Conservation (phyloP, 2,329 filamentous ascomycete species). For the Trichoderma breve region DNA sequence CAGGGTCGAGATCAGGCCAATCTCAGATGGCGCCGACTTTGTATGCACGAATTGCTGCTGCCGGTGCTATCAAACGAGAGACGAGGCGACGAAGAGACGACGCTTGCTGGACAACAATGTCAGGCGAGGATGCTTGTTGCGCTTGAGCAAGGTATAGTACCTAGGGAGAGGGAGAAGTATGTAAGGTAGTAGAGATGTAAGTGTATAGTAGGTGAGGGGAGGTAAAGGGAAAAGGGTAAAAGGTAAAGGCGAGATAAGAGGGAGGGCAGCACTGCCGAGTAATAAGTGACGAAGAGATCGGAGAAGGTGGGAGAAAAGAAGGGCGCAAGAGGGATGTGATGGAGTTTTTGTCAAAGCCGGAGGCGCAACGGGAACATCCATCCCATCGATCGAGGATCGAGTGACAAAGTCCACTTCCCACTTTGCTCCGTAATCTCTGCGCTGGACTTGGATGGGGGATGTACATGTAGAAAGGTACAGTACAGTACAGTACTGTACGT, state of each 20-base stretch:
- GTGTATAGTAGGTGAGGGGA: background rate
- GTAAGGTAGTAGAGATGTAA: background rate
- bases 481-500: background rate
- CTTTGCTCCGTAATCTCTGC: slow-evolving; percentile 8
- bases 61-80: background rate
- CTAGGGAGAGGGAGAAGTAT: background rate
- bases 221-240: background rate
- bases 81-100: background rate
- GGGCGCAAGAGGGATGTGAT: slow-evolving; percentile 28
- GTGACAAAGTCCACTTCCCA: slow-evolving; percentile 18
- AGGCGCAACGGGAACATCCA: slow-evolving; percentile 32
- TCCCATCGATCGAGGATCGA: slow-evolving; percentile 38
- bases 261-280: background rate
- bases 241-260: background rate
- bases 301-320: slow-evolving; percentile 16
- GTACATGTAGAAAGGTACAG: background rate
- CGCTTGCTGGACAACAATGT: background rate
- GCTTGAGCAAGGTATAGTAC: background rate
- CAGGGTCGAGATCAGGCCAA: slow-evolving; percentile 2
- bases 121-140: background rate
- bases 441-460: background rate
- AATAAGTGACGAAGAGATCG: background rate
- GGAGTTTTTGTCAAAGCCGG: slow-evolving; percentile 31
- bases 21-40: slow-evolving; percentile 3
- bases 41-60: slow-evolving; percentile 2